Evolutionary conservation across 177 flowering plant genomes (phyloP), one percentile per base, ranked within the genome.

Genomic region (Vitis hybrid): DNA sequence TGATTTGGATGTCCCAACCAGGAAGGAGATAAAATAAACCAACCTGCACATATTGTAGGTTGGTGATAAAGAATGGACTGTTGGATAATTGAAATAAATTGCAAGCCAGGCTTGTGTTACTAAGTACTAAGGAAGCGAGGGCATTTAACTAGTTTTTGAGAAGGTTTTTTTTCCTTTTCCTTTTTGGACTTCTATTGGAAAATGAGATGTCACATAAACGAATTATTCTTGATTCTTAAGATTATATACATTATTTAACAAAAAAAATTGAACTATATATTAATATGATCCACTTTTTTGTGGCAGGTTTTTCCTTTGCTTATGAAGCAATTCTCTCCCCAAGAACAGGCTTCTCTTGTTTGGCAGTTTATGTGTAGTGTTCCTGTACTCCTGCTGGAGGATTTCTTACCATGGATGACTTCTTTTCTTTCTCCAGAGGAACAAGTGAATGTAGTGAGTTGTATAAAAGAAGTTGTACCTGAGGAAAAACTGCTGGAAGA

Each of bases 221-320:
- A 40, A 27, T 27, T 27, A 27, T 27, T 27, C 30, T 27, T 27
- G 30, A 27, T 27, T 27, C 30, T 27, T 27, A 27, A 27, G 30
- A 27, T 27, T 27, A 27, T 27, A 27, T 27, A 27, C 30, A 27
- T 27, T 27, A 27, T 27, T 27, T 27, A 27, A 27, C 30, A 27
- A 27, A 40, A 5, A 4, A 40, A 40, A 40, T 40, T 49, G 3
- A 54, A 51, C n/a, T 19, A 11, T 54, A 32, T n/a, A 30, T 62
- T 19, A 64, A 16, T 59, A 65, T 15, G 5, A 56, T 61, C 46
- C 60, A 52, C 19, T 21, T 73, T 62, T 32, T 66, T 60, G 62
- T 40, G 79, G 83, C 90, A 93, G 98, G 89, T 90, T 32, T 90
- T 91, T 66, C 91, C 94, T 19, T 75, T 86, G 84, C 76, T 93